Conservation (phyloP, 2,329 filamentous ascomycete species). For the Colletotrichum limetticola region DNA sequence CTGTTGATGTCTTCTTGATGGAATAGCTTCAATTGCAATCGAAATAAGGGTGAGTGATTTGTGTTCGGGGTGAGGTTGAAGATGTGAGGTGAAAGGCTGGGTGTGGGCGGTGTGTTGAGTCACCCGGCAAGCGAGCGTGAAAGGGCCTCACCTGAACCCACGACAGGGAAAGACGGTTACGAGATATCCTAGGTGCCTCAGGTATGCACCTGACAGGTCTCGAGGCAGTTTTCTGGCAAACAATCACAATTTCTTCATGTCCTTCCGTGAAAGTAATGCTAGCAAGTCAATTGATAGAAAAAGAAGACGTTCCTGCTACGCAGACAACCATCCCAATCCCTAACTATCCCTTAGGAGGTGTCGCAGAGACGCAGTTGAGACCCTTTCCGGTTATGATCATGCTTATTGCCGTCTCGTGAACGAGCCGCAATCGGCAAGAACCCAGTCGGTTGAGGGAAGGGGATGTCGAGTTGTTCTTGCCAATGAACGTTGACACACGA, state of each 20-base stretch:
- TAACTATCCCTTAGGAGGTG: too few species aligned
- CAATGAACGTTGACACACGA: neutral
- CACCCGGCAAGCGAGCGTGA: neutral
- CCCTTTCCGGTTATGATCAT: too few species aligned
- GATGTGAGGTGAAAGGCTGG: neutral
- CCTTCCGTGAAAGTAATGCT: too few species aligned
- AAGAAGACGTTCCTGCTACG: too few species aligned
- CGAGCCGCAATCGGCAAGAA: neutral
- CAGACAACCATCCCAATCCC: accelerated
- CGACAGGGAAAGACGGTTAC: neutral
- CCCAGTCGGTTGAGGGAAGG: neutral
- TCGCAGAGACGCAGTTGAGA: too few species aligned
- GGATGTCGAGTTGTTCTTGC: neutral
- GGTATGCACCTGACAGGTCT: too few species aligned
- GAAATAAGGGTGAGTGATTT: neutral
- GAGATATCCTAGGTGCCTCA: too few species aligned
- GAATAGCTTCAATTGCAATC: neutral
- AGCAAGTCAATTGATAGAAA: too few species aligned
- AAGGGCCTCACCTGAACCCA: neutral
- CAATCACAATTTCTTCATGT: too few species aligned
- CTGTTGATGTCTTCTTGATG: neutral
- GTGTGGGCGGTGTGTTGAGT: neutral
- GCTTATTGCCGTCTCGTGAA: neutral
- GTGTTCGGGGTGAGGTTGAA: neutral
- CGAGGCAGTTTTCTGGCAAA: too few species aligned